These are phyloP conservation scores for Penicillium goetzii DNA, from an alignment of 495 filamentous ascomycete genomes.

Conservation along the genomic window DNA sequence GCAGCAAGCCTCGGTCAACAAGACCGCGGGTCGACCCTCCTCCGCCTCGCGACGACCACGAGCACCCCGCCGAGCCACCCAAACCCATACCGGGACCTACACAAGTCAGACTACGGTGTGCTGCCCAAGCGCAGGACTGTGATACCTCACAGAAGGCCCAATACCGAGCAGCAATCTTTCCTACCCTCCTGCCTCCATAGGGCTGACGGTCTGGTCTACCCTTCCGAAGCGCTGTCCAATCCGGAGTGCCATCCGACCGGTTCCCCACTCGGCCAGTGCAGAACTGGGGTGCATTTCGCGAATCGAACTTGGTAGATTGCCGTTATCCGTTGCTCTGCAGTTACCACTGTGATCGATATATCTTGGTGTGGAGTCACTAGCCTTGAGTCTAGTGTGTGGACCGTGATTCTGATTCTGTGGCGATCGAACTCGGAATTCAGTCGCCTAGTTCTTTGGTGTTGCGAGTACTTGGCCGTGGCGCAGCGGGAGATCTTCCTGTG, in stretches of 20 bases:
- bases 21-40: not conserved
- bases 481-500: not conserved
- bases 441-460: not conserved
- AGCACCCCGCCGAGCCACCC: not conserved
- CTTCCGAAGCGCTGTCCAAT: slow-evolving; percentile 31
- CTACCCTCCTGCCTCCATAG: slow-evolving; percentile 17
- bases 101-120: not conserved
- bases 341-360: slow-evolving; percentile 6
- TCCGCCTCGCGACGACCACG: not conserved
- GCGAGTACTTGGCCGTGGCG: not conserved
- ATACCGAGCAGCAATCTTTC: not conserved
- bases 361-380: not conserved
- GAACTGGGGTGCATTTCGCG: slow-evolving; percentile 19
- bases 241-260: slow-evolving; percentile 24
- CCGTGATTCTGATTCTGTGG: not conserved
- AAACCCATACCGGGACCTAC: not conserved
- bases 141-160: not conserved
- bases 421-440: not conserved
- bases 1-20: not conserved
- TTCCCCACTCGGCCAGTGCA: slow-evolving; percentile 26
- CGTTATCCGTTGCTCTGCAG: slow-evolving; percentile 9
- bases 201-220: slow-evolving; percentile 23
- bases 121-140: slow-evolving; percentile 4
- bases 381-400: not conserved
- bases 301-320: slow-evolving; percentile 21